These are phyloP conservation scores for Rhizodiscina lignyota DNA, from an alignment of 495 filamentous ascomycete genomes.

Conservation along the genomic window DNA sequence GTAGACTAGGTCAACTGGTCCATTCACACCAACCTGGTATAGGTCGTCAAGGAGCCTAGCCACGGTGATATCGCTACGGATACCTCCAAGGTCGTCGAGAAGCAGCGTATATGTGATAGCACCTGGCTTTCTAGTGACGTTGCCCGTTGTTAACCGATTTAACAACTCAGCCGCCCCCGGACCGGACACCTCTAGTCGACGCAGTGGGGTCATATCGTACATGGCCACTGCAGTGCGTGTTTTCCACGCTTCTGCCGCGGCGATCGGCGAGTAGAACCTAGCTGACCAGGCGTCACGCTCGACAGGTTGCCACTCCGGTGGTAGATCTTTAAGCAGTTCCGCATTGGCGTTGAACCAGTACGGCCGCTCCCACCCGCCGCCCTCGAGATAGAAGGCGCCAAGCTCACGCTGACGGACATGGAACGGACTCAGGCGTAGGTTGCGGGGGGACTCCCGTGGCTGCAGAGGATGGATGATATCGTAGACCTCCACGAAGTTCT, in stretches of 20 bases:
- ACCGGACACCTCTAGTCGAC: conserved; percentile 29
- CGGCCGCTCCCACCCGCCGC: conserved; percentile 33
- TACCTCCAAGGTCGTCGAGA: conserved; percentile 24
- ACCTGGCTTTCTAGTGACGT: conserved; percentile 22
- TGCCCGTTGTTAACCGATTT: conserved; percentile 27
- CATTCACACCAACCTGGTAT: conserved; percentile 31
- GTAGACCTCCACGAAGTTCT: conserved; percentile 36
- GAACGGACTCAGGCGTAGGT: conserved; percentile 30
- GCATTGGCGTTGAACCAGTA: conserved; percentile 34
- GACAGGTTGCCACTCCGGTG: conserved; percentile 26
- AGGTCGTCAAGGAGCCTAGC: conserved; percentile 21
- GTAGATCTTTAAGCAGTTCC: conserved; percentile 23
- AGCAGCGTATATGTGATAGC: conserved; percentile 28
- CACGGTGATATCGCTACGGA: conserved; percentile 27
- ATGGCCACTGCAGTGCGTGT: conserved; percentile 34
- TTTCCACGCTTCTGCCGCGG: conserved; percentile 34
- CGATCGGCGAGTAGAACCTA: conserved; percentile 29
- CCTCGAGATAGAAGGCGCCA: conserved; percentile 31
- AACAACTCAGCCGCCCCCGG: conserved; percentile 28
- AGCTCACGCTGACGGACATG: conserved; percentile 27
- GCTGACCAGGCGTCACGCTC: conserved; percentile 31
- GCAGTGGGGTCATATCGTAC: conserved; percentile 37
- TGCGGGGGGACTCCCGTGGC: conserved; percentile 28
- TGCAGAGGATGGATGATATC: conserved; percentile 34
- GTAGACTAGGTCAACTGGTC: conserved; percentile 26